These are phyloP conservation scores for Clavaria fumosa DNA, from an alignment of 768 basidiomycete species.

Conservation along the genomic window DNA sequence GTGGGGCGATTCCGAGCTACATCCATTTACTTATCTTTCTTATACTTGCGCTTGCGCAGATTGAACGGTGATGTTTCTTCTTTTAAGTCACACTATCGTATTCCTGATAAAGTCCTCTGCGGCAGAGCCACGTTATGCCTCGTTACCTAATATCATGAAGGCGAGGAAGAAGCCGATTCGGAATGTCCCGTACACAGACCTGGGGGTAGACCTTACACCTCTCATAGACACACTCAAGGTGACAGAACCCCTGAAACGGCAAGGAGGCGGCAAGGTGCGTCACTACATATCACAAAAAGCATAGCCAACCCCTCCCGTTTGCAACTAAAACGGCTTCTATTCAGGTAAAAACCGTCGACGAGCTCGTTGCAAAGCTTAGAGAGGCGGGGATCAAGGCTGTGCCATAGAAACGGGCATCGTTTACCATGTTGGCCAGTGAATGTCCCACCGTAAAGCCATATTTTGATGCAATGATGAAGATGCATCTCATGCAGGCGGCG, in stretches of 20 bases:
- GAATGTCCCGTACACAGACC: conserved; percentile 62
- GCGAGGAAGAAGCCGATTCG: conserved; percentile 98
- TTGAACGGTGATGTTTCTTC: no score
- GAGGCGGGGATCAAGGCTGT: conserved; percentile 54
- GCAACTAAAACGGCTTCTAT: background rate
- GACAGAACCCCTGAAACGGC: conserved; percentile 75
- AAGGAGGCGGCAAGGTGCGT: conserved; percentile 83
- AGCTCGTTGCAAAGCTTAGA: conserved; percentile 78
- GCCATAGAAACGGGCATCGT: no score
- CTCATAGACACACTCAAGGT: conserved; percentile 78
- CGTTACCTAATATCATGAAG: conserved; percentile 96
- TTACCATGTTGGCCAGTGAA: no score
- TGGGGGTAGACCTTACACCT: conserved; percentile 73
- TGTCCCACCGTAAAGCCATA: no score
- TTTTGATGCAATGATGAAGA: no score
- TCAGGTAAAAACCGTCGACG: conserved; percentile 53
- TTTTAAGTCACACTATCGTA: no score
- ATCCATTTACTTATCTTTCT: no score
- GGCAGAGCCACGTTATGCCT: conserved; percentile 89
- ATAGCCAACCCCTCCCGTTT: background rate
- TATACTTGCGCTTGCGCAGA: no score
- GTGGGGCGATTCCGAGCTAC: no score
- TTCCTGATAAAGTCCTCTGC: no score
- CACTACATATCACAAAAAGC: background rate
- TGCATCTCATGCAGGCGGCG: no score